phyloP scores from a whole-genome alignment of 2,329 filamentous ascomycete genomes.

The Colletotrichum sp. region DNA sequence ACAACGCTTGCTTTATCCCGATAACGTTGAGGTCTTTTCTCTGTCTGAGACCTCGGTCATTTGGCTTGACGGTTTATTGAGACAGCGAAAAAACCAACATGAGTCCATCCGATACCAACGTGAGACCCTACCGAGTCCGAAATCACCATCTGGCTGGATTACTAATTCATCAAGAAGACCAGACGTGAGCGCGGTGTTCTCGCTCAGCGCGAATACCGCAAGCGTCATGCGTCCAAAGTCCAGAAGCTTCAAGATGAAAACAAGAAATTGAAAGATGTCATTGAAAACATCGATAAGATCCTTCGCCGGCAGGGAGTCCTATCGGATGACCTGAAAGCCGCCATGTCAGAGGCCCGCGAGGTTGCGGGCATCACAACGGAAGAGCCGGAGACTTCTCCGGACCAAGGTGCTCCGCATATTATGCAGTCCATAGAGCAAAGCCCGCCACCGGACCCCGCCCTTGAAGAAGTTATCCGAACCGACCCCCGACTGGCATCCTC shows the following conservation, averaged over 20 bases:
- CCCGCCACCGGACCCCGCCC: background rate
- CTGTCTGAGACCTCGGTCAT: background rate
- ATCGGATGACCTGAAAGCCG: background rate
- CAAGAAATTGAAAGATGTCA: conserved; percentile 7
- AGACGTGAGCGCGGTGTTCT: conserved; percentile 24
- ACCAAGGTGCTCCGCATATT: rapidly evolving
- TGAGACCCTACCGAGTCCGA: background rate
- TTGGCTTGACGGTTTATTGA: background rate
- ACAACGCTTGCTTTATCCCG: background rate
- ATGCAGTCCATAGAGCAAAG: background rate
- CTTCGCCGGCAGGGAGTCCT: background rate
- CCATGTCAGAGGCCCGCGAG: background rate
- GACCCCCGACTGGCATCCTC: background rate
- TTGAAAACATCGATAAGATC: background rate
- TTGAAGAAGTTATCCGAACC: background rate
- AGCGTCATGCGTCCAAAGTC: conserved; percentile 25
- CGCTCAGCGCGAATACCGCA: conserved; percentile 26
- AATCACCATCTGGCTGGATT: background rate
- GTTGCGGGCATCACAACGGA: background rate
- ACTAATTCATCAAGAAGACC: background rate
- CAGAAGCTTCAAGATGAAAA: conserved; percentile 25
- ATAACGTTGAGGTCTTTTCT: background rate
- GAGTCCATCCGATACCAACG: background rate
- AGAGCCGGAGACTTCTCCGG: background rate
- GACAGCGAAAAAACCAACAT: background rate